Conservation (phyloP, 805 yeast genomes). For the Komagataella kurtzmanii region DNA sequence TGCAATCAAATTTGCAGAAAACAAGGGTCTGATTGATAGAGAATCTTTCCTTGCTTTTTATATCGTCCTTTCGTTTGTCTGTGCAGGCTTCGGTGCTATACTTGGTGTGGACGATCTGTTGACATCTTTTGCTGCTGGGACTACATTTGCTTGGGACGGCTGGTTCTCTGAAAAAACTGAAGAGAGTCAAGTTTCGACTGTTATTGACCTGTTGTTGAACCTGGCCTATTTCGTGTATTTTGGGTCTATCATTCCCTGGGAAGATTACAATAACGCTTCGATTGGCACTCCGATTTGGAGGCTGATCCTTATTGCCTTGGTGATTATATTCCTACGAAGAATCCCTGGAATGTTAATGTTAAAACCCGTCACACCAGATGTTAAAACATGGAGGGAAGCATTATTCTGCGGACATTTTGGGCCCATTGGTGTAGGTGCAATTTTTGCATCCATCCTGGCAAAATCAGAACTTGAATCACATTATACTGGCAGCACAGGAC, state of each 20-base stretch:
- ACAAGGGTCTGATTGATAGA: constrained; percentile 38
- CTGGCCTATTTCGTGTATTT: constrained; percentile 56
- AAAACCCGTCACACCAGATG: constrained; percentile 75
- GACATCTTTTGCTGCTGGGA: constrained; percentile 64
- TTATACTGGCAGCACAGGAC: constrained; percentile 22
- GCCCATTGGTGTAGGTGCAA: constrained; percentile 59
- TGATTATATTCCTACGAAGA: constrained; percentile 53
- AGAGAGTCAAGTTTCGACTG: constrained; percentile 51
- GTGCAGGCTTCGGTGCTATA: constrained; percentile 51
- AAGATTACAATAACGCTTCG: constrained; percentile 30
- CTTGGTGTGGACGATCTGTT: constrained; percentile 61
- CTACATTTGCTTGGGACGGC: constrained; percentile 66
- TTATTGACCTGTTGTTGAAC: constrained; percentile 50
- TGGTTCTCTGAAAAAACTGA: constrained; percentile 45
- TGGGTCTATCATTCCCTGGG: constrained; percentile 65
- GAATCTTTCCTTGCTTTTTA: constrained; percentile 47
- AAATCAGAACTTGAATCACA: constrained; percentile 20
- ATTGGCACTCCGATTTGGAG: constrained; percentile 41
- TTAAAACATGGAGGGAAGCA: constrained; percentile 88
- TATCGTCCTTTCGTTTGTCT: constrained; percentile 37
- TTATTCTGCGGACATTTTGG: constrained; percentile 92
- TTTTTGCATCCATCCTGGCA: constrained; percentile 21
- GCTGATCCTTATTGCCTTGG: constrained; percentile 34
- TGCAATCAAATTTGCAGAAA: constrained; percentile 39
- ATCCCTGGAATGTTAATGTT: constrained; percentile 68